These are phyloP conservation scores for Wickerhamiella cacticola DNA, from an alignment of 805 yeast species.

Conservation along the genomic window DNA sequence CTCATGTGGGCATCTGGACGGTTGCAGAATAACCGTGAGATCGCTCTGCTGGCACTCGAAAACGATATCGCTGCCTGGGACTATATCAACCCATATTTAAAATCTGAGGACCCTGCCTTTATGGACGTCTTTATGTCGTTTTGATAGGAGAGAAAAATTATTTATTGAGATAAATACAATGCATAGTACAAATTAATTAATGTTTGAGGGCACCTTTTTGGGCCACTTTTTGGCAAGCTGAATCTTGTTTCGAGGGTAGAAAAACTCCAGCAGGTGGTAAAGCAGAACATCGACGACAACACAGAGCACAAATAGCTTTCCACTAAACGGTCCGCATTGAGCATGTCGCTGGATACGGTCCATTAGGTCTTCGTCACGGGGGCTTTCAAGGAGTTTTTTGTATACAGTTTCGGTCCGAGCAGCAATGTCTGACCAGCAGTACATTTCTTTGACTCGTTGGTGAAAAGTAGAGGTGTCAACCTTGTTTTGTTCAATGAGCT, in stretches of 20 bases:
- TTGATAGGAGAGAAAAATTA: too few species aligned
- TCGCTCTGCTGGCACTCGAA: background rate
- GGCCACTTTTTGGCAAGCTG: slow-evolving; percentile 77
- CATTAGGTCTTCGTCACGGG: slow-evolving; percentile 41
- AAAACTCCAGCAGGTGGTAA: slow-evolving; percentile 49
- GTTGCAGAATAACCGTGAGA: background rate
- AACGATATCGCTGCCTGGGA: background rate
- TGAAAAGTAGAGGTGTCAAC: slow-evolving; percentile 72
- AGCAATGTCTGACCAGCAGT: slow-evolving; percentile 88
- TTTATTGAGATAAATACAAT: too few species aligned
- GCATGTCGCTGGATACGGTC: slow-evolving; percentile 53
- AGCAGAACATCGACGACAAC: slow-evolving; percentile 68
- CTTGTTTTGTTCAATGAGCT: slow-evolving; percentile 40
- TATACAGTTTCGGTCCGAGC: slow-evolving; percentile 74
- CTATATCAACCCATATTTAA: background rate
- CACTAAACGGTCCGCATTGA: slow-evolving; percentile 63
- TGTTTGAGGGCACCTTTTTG: too few species aligned
- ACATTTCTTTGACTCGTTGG: slow-evolving; percentile 63
- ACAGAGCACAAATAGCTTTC: slow-evolving; percentile 67
- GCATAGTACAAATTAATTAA: too few species aligned
- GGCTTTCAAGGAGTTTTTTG: slow-evolving; percentile 27
- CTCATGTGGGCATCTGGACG: background rate
- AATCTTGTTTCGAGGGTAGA: slow-evolving; percentile 56
- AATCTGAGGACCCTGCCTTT: background rate
- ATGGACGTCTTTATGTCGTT: background rate